phyloP scores from a whole-genome alignment of 2,329 filamentous ascomycete species.

The Moelleriella libera region DNA sequence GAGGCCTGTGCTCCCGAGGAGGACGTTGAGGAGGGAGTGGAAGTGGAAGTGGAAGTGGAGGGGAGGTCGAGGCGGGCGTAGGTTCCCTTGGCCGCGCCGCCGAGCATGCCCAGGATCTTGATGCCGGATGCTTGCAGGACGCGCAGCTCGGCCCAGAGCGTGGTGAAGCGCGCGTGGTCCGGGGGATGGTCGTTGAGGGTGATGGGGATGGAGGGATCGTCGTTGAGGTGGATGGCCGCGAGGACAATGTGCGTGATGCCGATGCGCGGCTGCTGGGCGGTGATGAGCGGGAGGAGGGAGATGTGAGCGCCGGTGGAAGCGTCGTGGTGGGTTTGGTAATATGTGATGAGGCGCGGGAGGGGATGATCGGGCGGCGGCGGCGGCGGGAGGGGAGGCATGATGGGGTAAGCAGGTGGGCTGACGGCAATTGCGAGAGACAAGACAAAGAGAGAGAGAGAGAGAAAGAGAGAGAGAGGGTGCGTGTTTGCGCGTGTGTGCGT shows the following conservation, averaged over 20 bases:
- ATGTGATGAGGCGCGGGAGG: constrained; percentile 34
- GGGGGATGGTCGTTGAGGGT: constrained; percentile 72
- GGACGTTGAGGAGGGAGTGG: constrained; percentile 9
- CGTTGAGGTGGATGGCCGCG: constrained; percentile 74
- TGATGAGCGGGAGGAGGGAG: constrained; percentile 38
- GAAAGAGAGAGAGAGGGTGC: too few species aligned
- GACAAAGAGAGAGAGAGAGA: too few species aligned
- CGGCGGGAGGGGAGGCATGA: constrained; percentile 17
- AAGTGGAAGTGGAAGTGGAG: constrained; percentile 7
- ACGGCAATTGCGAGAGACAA: too few species aligned
- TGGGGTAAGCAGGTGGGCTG: too few species aligned
- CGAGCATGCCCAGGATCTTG: constrained; percentile 75
- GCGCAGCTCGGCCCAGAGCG: constrained; percentile 66
- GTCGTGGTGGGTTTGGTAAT: constrained; percentile 42
- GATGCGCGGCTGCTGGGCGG: constrained; percentile 23
- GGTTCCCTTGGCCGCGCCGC: constrained; percentile 67
- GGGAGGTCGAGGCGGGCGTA: constrained; percentile 44
- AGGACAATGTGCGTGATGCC: constrained; percentile 68
- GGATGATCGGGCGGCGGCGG: constrained; percentile 11
- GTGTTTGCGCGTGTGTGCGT: too few species aligned
- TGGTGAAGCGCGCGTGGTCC: constrained; percentile 49
- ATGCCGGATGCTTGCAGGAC: constrained; percentile 60
- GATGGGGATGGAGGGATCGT: constrained; percentile 41
- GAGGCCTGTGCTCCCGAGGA: too few species aligned
- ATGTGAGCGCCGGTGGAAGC: constrained; percentile 24